Percentiles rank a stretch among this genome's conserved stretches.
These are phyloP conservation scores for Gamsiella multidivaricata DNA, from an alignment of 192 early-diverging fungal genomes.

Conservation along the genomic window DNA sequence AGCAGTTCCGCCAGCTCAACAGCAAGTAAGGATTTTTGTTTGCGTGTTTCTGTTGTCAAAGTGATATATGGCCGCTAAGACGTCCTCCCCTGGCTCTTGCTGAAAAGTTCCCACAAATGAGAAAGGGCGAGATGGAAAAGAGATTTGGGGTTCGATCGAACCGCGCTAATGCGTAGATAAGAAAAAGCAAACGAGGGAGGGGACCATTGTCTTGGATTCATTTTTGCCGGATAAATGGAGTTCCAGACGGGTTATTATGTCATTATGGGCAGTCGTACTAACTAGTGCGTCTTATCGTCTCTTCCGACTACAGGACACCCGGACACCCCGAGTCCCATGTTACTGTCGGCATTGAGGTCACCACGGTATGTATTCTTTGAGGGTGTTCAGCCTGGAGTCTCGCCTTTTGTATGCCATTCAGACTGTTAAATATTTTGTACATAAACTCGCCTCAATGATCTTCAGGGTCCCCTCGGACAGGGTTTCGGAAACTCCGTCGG, in stretches of 20 bases:
- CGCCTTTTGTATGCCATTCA: not conserved
- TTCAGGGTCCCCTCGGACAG: slow-evolving; percentile 92
- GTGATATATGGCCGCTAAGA: not conserved
- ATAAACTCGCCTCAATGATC: slow-evolving; percentile 1
- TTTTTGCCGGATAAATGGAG: no score
- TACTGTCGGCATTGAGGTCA: slow-evolving; percentile 94
- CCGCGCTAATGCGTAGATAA: no score
- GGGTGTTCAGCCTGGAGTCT: no score
- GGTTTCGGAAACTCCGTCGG: slow-evolving; percentile 94
- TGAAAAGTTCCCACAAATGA: no score
- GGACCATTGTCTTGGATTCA: no score
- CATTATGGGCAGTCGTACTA: no score
- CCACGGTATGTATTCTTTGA: slow-evolving; percentile 68
- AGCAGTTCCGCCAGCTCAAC: slow-evolving; percentile 86
- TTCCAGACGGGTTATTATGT: no score
- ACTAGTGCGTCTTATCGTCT: not conserved
- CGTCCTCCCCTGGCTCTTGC: no score
- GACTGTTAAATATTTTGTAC: not conserved
- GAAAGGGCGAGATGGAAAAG: no score
- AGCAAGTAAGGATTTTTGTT: no score
- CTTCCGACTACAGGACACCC: slow-evolving; percentile 75
- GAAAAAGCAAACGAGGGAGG: no score
- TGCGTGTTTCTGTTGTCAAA: slow-evolving; percentile 54
- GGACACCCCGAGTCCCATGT: slow-evolving; percentile 94
- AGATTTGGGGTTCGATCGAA: no score